Percentiles rank a stretch among this genome's conserved stretches.
Evolutionary conservation across 2,329 filamentous ascomycete species (phyloP).

Genomic region (Fusarium citri): DNA sequence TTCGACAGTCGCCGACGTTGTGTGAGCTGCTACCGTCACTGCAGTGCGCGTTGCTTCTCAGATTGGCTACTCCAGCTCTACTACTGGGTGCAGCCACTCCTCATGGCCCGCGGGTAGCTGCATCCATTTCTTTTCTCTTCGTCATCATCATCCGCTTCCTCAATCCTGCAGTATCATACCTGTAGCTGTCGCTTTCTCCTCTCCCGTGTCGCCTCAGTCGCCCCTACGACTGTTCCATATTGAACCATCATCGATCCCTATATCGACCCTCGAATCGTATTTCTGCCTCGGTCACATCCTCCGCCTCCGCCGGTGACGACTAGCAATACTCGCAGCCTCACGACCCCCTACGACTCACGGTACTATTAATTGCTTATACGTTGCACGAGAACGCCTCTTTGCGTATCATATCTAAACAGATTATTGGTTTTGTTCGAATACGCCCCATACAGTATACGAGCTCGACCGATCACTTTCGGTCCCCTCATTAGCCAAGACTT

Average conservation of each 20-base stretch:
- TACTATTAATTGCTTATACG: constrained; percentile 41
- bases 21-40: constrained; percentile 33
- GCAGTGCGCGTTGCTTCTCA: constrained; percentile 39
- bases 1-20: constrained; percentile 41
- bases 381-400: constrained; percentile 43
- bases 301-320: constrained; percentile 32
- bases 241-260: constrained; percentile 31
- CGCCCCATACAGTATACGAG: constrained; percentile 50
- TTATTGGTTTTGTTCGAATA: constrained; percentile 42
- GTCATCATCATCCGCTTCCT: constrained; percentile 18
- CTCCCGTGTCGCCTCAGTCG: constrained; percentile 11
- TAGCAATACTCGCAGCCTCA: constrained; percentile 41
- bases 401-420: constrained; percentile 39
- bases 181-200: constrained; percentile 15
- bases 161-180: constrained; percentile 7
- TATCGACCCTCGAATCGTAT: constrained; percentile 33
- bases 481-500: constrained; percentile 36
- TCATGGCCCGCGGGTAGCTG: constrained; percentile 47
- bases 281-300: constrained; percentile 27
- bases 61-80: constrained; percentile 22
- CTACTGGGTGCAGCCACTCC: constrained; percentile 38
- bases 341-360: constrained; percentile 18
- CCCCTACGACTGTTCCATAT: constrained; percentile 15
- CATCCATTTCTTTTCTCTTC: constrained; percentile 37
- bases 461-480: constrained; percentile 44